Percentiles rank a stretch among this genome's conserved stretches.
These are phyloP conservation scores for Fusarium drepaniforme DNA, from an alignment of 2,329 filamentous ascomycete genomes.

Conservation along the genomic window DNA sequence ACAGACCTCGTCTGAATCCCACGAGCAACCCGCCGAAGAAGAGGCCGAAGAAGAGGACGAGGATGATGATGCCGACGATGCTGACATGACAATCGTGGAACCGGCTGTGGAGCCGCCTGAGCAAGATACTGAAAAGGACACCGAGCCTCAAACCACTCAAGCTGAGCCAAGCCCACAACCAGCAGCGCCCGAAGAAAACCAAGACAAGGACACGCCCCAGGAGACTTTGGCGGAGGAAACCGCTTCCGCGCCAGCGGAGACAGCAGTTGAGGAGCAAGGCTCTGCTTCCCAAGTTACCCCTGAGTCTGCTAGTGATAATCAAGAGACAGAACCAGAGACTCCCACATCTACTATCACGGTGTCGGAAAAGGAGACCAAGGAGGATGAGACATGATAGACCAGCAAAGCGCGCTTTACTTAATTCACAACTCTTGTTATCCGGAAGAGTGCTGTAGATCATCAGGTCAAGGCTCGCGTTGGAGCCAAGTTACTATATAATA, in stretches of 20 bases:
- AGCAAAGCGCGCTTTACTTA: constrained; percentile 14
- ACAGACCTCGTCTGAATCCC: constrained; percentile 20
- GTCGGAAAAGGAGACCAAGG: constrained; percentile 13
- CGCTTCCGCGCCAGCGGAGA: constrained; percentile 3
- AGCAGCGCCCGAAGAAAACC: constrained; percentile 27
- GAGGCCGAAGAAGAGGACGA: constrained; percentile 4
- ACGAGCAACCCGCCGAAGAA: constrained; percentile 11
- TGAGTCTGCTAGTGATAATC: constrained; percentile 11
- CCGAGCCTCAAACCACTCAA: constrained; percentile 12
- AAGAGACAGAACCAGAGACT: constrained; percentile 12
- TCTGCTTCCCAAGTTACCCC: neutral
- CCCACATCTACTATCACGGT: constrained; percentile 4
- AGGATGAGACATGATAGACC: constrained; percentile 29
- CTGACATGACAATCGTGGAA: constrained; percentile 43
- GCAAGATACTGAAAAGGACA: constrained; percentile 23
- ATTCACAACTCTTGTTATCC: constrained; percentile 6
- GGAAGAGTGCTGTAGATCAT: constrained; percentile 9
- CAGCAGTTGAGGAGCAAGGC: constrained; percentile 8
- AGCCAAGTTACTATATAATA: constrained; percentile 16
- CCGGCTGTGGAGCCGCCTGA: constrained; percentile 34
- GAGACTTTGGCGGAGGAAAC: constrained; percentile 11
- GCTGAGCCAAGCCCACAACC: constrained; percentile 18
- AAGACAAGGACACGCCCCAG: constrained; percentile 35
- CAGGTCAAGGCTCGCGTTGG: neutral
- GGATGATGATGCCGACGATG: constrained; percentile 26